Percentiles rank a stretch among this genome's conserved stretches.
These are phyloP conservation scores for Andrographis paniculata DNA, from an alignment of 305 asterid species.

Conservation along the genomic window DNA sequence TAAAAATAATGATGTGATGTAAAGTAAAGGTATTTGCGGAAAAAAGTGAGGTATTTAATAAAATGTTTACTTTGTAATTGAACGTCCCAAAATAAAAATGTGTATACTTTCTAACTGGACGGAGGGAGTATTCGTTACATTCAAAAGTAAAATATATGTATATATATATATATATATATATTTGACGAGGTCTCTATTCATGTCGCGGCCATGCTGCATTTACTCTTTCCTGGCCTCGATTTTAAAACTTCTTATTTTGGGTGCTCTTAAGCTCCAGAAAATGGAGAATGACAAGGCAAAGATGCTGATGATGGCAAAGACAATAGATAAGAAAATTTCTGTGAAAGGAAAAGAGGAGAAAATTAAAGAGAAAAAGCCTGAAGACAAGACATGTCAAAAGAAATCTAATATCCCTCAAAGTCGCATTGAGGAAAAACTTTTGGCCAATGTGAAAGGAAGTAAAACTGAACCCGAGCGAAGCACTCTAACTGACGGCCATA, in stretches of 20 bases:
- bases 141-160: conserved; percentile 17
- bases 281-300: conserved; percentile 28
- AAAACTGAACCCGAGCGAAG: conserved; percentile 44
- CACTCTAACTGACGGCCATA: conserved; percentile 54
- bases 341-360: conserved; percentile 19
- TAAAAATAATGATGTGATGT: too few relatives aligned
- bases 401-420: conserved; percentile 12
- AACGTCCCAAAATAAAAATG: too few relatives aligned
- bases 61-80: too few relatives aligned
- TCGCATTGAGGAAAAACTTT: conserved; percentile 5
- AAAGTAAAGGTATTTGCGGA: too few relatives aligned
- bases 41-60: too few relatives aligned
- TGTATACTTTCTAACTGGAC: too few relatives aligned
- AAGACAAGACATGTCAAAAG: conserved; percentile 17
- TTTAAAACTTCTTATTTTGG: conserved; percentile 63
- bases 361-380: conserved; percentile 10
- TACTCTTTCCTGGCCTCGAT: conserved; percentile 23
- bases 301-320: too few relatives aligned
- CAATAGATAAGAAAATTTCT: conserved; percentile 35
- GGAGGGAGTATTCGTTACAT: conserved; percentile 6
- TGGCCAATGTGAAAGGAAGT: conserved; percentile 14
- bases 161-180: too few relatives aligned
- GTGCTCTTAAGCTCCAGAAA: conserved; percentile 87
- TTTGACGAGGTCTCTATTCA: conserved; percentile 21
- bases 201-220: conserved; percentile 33